These are phyloP conservation scores for Acarospora socialis DNA, from an alignment of 2,329 filamentous ascomycete species.

Conservation along the genomic window DNA sequence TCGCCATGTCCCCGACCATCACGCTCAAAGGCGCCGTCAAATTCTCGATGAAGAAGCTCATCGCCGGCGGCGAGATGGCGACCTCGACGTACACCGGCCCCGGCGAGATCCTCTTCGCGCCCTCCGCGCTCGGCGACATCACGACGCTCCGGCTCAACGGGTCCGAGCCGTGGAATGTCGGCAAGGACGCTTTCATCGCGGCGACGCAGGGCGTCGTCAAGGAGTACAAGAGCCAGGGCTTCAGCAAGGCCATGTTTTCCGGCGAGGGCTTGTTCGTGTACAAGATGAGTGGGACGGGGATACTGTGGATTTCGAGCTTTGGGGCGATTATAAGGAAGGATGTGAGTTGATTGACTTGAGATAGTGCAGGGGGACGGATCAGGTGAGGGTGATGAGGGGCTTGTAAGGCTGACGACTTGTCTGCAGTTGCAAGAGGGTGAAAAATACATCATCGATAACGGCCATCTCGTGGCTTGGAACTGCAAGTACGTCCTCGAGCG, in stretches of 20 bases:
- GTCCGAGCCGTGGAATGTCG: conserved; percentile 64
- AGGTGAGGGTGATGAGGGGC: conserved; percentile 1
- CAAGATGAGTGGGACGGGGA: conserved; percentile 64
- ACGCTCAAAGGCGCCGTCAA: conserved; percentile 71
- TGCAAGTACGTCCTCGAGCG: conserved; percentile 86
- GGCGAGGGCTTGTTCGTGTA: conserved; percentile 89
- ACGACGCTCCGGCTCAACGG: conserved; percentile 63
- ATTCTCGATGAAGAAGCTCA: conserved; percentile 83
- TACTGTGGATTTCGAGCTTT: conserved; percentile 85
- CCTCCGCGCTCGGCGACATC: conserved; percentile 68
- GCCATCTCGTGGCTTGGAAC: conserved; percentile 92
- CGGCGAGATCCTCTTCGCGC: conserved; percentile 76
- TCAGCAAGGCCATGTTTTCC: conserved; percentile 84
- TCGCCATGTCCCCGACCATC: conserved; percentile 83
- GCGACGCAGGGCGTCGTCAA: conserved; percentile 77
- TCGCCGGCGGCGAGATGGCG: conserved; percentile 65
- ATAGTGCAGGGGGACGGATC: no score
- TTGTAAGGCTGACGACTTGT: conserved; percentile 2
- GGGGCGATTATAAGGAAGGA: conserved; percentile 93
- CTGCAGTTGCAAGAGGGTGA: conserved; percentile 47
- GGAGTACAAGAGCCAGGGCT: conserved; percentile 71
- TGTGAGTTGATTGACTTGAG: conserved; percentile 42
- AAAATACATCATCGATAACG: conserved; percentile 84
- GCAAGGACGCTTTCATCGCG: conserved; percentile 74
- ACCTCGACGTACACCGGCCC: conserved; percentile 75